Base-by-base conservation (phyloP, 371 early-diverging fungal species). In the Catenaria anguillulae region DNA sequence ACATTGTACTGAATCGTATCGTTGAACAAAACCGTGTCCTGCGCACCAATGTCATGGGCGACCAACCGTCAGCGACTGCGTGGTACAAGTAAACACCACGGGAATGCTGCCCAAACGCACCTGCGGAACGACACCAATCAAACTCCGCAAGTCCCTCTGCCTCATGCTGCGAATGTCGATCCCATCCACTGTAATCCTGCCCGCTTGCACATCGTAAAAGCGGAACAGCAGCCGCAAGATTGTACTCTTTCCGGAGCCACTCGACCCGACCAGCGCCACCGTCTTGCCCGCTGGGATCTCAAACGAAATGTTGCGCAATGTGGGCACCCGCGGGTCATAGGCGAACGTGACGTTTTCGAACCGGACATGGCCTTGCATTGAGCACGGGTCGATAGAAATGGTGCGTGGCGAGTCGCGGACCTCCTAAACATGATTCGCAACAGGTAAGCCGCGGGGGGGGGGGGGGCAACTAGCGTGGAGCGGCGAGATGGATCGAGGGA, bases 51-150 rank as follows among this genome's bases (percentile, higher is more conserved):
- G n/a, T n/a, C n/a, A n/a, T n/a, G n/a, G n/a, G n/a, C n/a, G n/a
- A n/a, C n/a, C n/a, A n/a, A n/a, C n/a, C n/a, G n/a, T n/a, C n/a
- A n/a, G n/a, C n/a, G n/a, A n/a, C n/a, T n/a, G n/a, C n/a, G n/a
- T n/a, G n/a, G n/a, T n/a, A n/a, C n/a, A n/a, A n/a, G n/a, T n/a
- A n/a, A n/a, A n/a, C n/a, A n/a, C n/a, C n/a, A n/a, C n/a, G n/a
- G n/a, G n/a, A n/a, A n/a, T n/a, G n/a, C n/a, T n/a, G n/a, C n/a
- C n/a, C n/a, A n/a, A n/a, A n/a, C n/a, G n/a, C n/a, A n/a, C 89
- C 68, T 95, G 95, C 23, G 93, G 92, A 0, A 94, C 91, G 42
- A 92, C 84, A 31, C 92, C 88, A 62, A 95, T 85, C 46, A 75
- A 73, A 50, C 75, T 72, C 40, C 93, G 78, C 34, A 91, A 71